Conservation (phyloP, 768 basidiomycete species). For the Cyclocybe aegerita region DNA sequence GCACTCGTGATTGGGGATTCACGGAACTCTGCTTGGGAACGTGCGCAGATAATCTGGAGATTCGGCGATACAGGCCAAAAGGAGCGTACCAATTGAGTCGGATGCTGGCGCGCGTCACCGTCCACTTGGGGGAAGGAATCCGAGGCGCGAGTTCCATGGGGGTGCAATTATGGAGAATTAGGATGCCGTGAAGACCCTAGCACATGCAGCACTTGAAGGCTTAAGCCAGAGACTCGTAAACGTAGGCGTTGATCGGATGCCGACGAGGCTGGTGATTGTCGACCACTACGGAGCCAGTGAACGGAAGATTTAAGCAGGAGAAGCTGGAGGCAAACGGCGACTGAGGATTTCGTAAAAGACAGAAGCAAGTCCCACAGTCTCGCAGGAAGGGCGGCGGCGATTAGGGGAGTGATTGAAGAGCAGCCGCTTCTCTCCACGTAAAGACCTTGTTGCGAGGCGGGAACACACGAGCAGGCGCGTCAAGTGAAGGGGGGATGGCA, state of each 20-base stretch:
- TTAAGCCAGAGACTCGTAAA: neutral
- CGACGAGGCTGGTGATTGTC: neutral
- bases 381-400: neutral
- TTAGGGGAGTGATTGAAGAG: neutral
- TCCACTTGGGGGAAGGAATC: constrained; percentile 8
- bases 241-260: neutral
- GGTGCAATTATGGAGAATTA: constrained; percentile 12
- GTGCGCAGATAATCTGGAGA: constrained; percentile 2
- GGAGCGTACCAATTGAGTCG: constrained; percentile 5
- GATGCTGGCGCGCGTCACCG: constrained; percentile 7
- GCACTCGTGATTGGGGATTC: neutral
- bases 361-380: neutral
- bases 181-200: constrained; percentile 1
- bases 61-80: constrained; percentile 12
- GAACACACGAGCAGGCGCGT: neutral
- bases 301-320: constrained; percentile 2
- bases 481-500: no score
- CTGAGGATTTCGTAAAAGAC: neutral
- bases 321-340: neutral
- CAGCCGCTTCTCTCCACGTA: neutral
- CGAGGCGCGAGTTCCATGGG: constrained; percentile 3
- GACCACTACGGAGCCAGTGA: neutral
- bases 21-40: no score
- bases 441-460: neutral
- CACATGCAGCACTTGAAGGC: neutral